Percentiles rank a stretch among this genome's conserved stretches.
Conservation (phyloP, 805 yeast genomes). For the Komagataella pseudopastoris region DNA sequence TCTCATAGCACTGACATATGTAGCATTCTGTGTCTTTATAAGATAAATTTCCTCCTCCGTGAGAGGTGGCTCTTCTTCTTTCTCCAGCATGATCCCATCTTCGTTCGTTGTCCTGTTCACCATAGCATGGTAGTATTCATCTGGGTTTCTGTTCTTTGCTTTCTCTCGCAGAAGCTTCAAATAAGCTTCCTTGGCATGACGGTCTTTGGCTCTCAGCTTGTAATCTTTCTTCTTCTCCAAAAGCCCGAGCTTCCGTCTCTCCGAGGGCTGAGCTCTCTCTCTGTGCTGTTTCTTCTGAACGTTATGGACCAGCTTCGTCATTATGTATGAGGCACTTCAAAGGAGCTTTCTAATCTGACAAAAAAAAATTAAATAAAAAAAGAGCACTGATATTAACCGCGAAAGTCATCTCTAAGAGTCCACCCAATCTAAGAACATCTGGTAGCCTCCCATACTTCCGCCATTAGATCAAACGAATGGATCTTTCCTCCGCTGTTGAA, state of each 20-base stretch:
- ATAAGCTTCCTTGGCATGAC: slow-evolving; percentile 45
- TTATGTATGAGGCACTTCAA: slow-evolving; percentile 11
- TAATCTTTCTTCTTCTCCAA: slow-evolving; percentile 89
- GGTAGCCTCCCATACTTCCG: neutral
- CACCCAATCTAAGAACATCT: no score
- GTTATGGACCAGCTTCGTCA: slow-evolving; percentile 78
- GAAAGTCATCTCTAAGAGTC: neutral
- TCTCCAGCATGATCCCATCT: slow-evolving; percentile 53
- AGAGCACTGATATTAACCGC: neutral
- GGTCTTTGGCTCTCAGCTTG: slow-evolving; percentile 40
- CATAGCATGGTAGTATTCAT: slow-evolving; percentile 96
- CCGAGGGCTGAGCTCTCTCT: slow-evolving; percentile 80
- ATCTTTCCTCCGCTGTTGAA: slow-evolving; percentile 11
- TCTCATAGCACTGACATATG: slow-evolving; percentile 69
- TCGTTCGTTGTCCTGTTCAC: slow-evolving; percentile 51
- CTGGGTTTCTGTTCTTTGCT: slow-evolving; percentile 71
- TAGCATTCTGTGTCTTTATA: slow-evolving; percentile 82
- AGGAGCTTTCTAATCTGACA: neutral
- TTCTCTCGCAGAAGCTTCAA: slow-evolving; percentile 62
- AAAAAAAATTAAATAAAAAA: neutral
- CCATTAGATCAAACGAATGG: neutral
- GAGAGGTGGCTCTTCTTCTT: slow-evolving; percentile 49
- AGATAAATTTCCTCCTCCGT: slow-evolving; percentile 67
- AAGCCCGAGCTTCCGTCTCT: slow-evolving; percentile 65
- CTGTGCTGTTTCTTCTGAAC: slow-evolving; percentile 94